A percentile compares a stretch with the other conserved stretches of the same genome.
Evolutionary conservation across 2,329 filamentous ascomycete species (phyloP).

Genomic region (Fusarium lyarnte): DNA sequence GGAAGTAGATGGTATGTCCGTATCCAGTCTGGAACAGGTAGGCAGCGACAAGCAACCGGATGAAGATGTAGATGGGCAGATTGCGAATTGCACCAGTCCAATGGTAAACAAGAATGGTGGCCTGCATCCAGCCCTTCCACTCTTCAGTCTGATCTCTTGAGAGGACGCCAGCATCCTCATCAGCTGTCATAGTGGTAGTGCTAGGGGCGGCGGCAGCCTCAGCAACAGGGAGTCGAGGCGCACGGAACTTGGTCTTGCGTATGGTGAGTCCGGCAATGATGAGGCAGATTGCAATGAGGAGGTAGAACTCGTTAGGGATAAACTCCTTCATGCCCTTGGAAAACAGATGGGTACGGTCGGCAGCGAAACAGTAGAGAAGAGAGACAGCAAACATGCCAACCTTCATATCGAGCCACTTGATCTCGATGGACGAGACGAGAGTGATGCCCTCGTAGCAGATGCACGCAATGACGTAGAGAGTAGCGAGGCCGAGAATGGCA

Average conservation of each 20-base stretch:
- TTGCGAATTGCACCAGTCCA: conserved; percentile 61
- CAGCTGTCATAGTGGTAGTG: neutral
- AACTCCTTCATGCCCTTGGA: conserved; percentile 43
- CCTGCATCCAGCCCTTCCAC: conserved; percentile 74
- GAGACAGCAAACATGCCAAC: conserved; percentile 41
- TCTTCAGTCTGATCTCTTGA: conserved; percentile 68
- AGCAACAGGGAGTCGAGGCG: conserved; percentile 10
- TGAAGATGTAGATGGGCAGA: conserved; percentile 63
- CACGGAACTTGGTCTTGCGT: conserved; percentile 24
- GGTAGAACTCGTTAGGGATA: conserved; percentile 25
- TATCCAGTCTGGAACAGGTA: conserved; percentile 72
- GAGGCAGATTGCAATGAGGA: conserved; percentile 20
- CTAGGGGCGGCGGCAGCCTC: neutral
- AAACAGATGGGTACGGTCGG: conserved; percentile 44
- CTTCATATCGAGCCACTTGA: conserved; percentile 36
- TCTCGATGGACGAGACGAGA: conserved; percentile 20
- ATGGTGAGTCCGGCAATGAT: conserved; percentile 28
- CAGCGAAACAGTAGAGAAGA: conserved; percentile 42
- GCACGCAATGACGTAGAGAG: conserved; percentile 32
- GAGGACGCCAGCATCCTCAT: conserved; percentile 36
- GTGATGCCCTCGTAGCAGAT: conserved; percentile 26
- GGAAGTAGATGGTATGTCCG: conserved; percentile 68
- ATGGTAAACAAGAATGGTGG: conserved; percentile 62
- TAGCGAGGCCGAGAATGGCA: conserved; percentile 31
- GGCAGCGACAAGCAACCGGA: conserved; percentile 63